Evolutionary conservation across 2,329 filamentous ascomycete species (phyloP), one percentile per base, ranked within the genome.

Genomic region (Sporothrix dimorphospora): DNA sequence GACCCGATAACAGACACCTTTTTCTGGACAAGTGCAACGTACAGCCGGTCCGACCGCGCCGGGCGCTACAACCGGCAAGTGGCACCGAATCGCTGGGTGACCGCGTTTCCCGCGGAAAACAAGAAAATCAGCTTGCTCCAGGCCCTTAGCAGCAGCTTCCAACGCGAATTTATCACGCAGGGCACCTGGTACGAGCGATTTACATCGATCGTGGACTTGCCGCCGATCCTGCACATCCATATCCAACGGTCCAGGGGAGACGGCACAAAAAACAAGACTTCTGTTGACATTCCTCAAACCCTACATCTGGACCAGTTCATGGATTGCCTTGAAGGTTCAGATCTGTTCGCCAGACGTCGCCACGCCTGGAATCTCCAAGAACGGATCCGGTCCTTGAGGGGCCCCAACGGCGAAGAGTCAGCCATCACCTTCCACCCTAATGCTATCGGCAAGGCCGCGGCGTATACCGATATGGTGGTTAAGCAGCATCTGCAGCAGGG

Each of bases 291-390:
- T n/a, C 90, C 91, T 4, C 91, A 96, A 75, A 90, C 87, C 1
- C 86, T 99, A 14, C 97, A 93, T 78, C 85, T 99, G 70, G 96
- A 98, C 81, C 89, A 94, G 38, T 99, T 97, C 80, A 91, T 94
- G 86, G 90, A 93, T 73, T 87, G 88, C 4, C 83, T 86, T 0
- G 84, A 85, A 4, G 85, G 89, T 53, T 88, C 90, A 2, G 82
- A 86, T 1, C 82, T 94, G 1, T 88, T 92, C 79, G 82, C 86
- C 57, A 85, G 88, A 57, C 89, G 94, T 38, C 86, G 90, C 73
- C 84, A 91, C 73, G 89, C 89, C 59, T 98, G 95, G 95, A 86
- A 87, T 61, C 89, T 92, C 81, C 92, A 93, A 74, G 85, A 87
- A 73, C 84, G 89, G 61, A 81, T 96, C 14, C 85, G 84, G 42